Evolutionary conservation across 2,329 filamentous ascomycete genomes (phyloP).

Genomic region (Colletotrichum sp.): DNA sequence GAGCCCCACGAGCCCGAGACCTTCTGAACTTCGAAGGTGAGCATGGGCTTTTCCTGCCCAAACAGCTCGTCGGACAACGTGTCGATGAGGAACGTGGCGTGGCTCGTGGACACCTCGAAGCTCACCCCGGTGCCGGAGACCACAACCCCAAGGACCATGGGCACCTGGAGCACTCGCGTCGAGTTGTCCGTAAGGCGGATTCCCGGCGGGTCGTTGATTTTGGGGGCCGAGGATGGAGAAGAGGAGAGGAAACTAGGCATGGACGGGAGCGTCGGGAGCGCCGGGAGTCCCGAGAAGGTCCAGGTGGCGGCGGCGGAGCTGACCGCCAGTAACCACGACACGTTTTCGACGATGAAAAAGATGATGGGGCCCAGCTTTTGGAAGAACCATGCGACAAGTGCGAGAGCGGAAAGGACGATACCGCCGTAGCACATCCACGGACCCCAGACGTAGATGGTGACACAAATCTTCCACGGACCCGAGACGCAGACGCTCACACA

Average conservation of each 20-base stretch:
- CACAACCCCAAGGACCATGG: background rate
- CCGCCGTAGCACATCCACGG: background rate
- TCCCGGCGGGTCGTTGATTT: background rate
- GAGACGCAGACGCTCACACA: background rate
- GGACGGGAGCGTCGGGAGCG: background rate
- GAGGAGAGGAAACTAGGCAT: background rate
- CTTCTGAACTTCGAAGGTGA: background rate
- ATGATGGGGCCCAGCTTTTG: background rate
- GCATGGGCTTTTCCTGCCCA: background rate
- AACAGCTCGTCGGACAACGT: background rate
- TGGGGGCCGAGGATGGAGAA: background rate
- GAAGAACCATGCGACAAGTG: background rate
- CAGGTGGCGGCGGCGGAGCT: background rate
- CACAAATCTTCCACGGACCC: background rate
- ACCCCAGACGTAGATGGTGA: background rate
- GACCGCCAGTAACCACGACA: background rate
- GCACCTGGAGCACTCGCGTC: background rate
- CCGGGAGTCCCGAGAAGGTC: background rate
- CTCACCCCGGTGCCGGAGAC: background rate
- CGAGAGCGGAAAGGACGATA: background rate
- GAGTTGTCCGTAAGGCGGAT: background rate
- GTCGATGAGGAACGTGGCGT: background rate
- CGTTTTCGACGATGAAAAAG: background rate
- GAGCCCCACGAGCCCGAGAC: background rate
- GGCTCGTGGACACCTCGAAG: background rate